Conservation (phyloP, 208 protist genomes). For the Zelonia costaricensis region DNA sequence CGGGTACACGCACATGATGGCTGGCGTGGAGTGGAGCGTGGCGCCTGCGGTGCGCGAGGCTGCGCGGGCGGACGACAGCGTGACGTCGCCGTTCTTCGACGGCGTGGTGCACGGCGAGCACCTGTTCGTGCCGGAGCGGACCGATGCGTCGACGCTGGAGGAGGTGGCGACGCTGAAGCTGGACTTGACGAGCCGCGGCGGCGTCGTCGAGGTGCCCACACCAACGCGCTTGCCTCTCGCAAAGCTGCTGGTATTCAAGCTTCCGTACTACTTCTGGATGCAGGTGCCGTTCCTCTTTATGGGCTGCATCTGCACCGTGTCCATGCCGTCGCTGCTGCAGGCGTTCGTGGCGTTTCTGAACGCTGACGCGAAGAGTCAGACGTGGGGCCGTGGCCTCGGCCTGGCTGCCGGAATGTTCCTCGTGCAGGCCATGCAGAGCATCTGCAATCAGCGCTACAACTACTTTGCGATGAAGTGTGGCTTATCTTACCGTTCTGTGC, state of each 20-base stretch:
- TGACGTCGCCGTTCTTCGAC: slow-evolving; percentile 39
- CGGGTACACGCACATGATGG: slow-evolving; percentile 49
- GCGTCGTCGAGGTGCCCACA: slow-evolving; percentile 19
- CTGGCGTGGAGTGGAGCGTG: slow-evolving; percentile 69
- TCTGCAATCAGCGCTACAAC: slow-evolving; percentile 50
- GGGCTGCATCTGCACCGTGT: slow-evolving; percentile 47
- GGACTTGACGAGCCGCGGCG: slow-evolving; percentile 8
- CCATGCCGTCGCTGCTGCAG: slow-evolving; percentile 56
- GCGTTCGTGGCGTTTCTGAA: slow-evolving; percentile 37
- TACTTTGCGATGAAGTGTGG: slow-evolving; percentile 48
- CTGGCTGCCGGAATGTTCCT: slow-evolving; percentile 47
- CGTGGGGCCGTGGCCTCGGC: slow-evolving; percentile 40
- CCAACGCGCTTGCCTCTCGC: slow-evolving; percentile 20
- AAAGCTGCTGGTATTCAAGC: slow-evolving; percentile 23
- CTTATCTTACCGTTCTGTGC: slow-evolving; percentile 51
- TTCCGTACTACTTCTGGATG: slow-evolving; percentile 35
- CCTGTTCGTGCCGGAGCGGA: slow-evolving; percentile 46
- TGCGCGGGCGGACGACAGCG: slow-evolving; percentile 11
- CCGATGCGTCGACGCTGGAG: slow-evolving; percentile 59
- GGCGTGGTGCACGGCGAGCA: slow-evolving; percentile 65
- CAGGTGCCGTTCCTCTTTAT: slow-evolving; percentile 55
- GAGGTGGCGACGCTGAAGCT: slow-evolving; percentile 35
- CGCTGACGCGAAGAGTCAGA: background rate
- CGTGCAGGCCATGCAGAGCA: slow-evolving; percentile 45
- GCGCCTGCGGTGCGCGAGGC: slow-evolving; percentile 30